A percentile compares a stretch with the other conserved stretches of the same genome.
These are phyloP conservation scores for Candida tropicalis DNA, from an alignment of 1,139 yeast species.

Conservation along the genomic window DNA sequence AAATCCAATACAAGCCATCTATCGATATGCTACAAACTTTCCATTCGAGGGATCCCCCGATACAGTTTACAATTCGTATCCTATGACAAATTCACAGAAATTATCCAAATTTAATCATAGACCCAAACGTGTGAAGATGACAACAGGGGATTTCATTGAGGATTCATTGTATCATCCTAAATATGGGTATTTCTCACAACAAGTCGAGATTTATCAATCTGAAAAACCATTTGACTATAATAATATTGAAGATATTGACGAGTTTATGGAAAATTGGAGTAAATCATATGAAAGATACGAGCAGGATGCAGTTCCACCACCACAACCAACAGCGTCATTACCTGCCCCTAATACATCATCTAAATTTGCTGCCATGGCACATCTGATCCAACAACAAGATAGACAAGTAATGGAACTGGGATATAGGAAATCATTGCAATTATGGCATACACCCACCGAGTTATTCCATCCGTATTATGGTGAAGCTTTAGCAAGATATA, in stretches of 20 bases:
- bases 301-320: conserved; percentile 11
- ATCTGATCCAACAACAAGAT: conserved; percentile 26
- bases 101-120: conserved; percentile 49
- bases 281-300: conserved; percentile 64
- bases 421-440: conserved; percentile 51
- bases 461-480: conserved; percentile 83
- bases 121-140: conserved; percentile 69
- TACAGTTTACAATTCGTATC: conserved; percentile 42
- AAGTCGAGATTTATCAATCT: conserved; percentile 75
- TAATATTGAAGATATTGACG: conserved; percentile 64
- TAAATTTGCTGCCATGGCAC: conserved; percentile 39
- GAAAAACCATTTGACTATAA: conserved; percentile 63
- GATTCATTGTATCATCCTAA: conserved; percentile 80
- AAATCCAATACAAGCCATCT: conserved; percentile 41
- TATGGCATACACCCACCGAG: conserved; percentile 93
- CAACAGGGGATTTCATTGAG: conserved; percentile 77
- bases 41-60: conserved; percentile 47
- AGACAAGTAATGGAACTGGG: conserved; percentile 16
- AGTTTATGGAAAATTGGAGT: conserved; percentile 70
- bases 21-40: conserved; percentile 46
- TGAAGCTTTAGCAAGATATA: conserved; percentile 76
- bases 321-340: conserved; percentile 9
- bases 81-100: conserved; percentile 45
- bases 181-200: conserved; percentile 80
- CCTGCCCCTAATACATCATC: conserved; percentile 16